Evolutionary conservation across 2,329 filamentous ascomycete genomes (phyloP), one percentile per base, ranked within the genome.

Genomic region (Emericellopsis atlantica): DNA sequence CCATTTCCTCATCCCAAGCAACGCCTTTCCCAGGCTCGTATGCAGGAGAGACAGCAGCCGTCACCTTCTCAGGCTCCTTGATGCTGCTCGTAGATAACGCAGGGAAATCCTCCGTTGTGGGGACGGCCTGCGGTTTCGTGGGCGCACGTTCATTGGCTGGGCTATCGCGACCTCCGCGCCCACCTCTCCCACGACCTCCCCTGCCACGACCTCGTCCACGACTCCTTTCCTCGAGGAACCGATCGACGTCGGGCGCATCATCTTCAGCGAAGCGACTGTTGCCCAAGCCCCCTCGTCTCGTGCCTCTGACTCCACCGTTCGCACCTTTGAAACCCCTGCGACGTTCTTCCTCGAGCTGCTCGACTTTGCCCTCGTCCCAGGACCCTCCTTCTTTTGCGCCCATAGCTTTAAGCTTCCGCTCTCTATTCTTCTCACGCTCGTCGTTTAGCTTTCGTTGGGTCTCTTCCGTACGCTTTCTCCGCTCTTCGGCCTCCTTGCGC

Each of bases 321-420:
- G 62, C 59, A 9, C 65, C 62, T 2, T 65, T 58, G 43, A 70
- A 74, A 5, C 53, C 56, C 14, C 58, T 52, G 22, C 57, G 52
- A 3, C 53, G 51, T 31, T 68, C 62, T 43, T 69, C 65, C 35
- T 64, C 62, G 14, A 55, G 58, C 12, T 58, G 49, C 10, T 60
- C 56, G 34, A 66, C 60, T 56, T 78, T 79, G 33, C 73, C 74
- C 50, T 73, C 67, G 44, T 79, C 76, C 76, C 75, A 80, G 26
- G 26, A 29, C 46, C 64, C 67, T 24, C 65, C 66, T 32, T 73
- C 67, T 53, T 69, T 72, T 37, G 58, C 60, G 24, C 66, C 65
- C 60, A 79, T 68, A 1, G 75, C 75, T 48, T 72, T 72, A 16
- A 80, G 61, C 53, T 80, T 80, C 39, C 76, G 60, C 56, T 77